Conservation (phyloP, 768 basidiomycete species). For the Phanerochaete sordida region DNA sequence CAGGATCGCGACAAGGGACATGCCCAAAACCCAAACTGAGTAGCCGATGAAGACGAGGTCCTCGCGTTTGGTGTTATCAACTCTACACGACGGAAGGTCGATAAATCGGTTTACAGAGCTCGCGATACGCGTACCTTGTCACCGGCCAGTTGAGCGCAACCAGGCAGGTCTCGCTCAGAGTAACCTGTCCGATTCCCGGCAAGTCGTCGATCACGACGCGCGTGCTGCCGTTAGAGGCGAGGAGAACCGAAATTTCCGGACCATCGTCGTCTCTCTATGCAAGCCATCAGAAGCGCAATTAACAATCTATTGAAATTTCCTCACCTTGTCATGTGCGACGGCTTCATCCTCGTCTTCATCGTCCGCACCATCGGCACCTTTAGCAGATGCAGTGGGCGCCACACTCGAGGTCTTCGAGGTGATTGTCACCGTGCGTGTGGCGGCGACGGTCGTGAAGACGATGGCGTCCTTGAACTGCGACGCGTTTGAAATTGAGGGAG, state of each 20-base stretch:
- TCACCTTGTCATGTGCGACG: neutral
- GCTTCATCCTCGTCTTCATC: conserved; percentile 15
- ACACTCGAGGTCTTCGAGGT: neutral
- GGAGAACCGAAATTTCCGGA: neutral
- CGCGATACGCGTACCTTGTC: conserved; percentile 46
- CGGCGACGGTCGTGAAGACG: neutral
- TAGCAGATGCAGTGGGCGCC: neutral
- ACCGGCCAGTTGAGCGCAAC: conserved; percentile 68
- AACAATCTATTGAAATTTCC: neutral
- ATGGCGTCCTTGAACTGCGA: neutral
- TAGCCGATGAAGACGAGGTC: conserved; percentile 76
- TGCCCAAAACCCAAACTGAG: conserved; percentile 77
- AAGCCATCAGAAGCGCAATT: neutral
- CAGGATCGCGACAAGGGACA: conserved; percentile 65
- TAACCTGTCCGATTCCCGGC: conserved; percentile 28
- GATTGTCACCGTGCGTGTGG: conserved; percentile 7
- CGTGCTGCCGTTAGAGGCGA: conserved; percentile 10
- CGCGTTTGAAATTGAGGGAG: conserved; percentile 1
- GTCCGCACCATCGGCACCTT: conserved; percentile 7
- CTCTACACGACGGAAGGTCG: conserved; percentile 31
- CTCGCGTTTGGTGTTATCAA: conserved; percentile 71
- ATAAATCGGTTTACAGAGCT: neutral
- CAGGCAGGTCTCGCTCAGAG: conserved; percentile 49
- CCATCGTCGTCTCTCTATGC: neutral
- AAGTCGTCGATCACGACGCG: conserved; percentile 32